Evolutionary conservation across 352 stramenopile species (phyloP), one percentile per base, ranked within the genome.

Genomic region (Pythium plurisporium): DNA sequence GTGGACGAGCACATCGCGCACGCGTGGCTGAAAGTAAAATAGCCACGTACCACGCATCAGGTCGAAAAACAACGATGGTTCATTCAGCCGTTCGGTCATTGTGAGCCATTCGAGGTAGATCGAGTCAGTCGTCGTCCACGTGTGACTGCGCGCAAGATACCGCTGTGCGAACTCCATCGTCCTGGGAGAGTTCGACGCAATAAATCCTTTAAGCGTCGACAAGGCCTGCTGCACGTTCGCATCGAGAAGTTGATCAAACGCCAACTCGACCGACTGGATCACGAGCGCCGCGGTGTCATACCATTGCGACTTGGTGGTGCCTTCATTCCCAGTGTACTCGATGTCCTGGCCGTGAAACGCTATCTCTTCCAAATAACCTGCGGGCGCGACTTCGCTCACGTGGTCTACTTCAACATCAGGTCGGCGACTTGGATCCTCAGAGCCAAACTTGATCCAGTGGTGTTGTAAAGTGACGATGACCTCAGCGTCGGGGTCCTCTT

Each of bases 361-460:
- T 17, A 54, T 48, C 3, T 41, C 22, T 41, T 65, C 57, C 12
- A 59, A 42, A 17, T 23, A 65, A 5, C 55, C 55, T 12, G 44
- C 38, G 1, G 55, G 45, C 23, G 45, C 55, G 31, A 57, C 25
- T 46, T 64, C 37, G 3, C 31, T 14, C 6, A 15, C 17, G 19
- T 43, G 34, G 37, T 51, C 30, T 5, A 38, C 53, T 15, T 51
- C 31, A 17, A 53, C 43, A 10, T 46, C 31, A 7, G 30, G 30
- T 17, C 41, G 45, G 7, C 19, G 36, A 14, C 2, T 40, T 38
- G 23, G n/a, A 2, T 19, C 15, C 5, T 31, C 26, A 1, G 33
- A 29, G 17, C 57, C 57, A 26, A 53, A 57, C 44, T 53, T 60
- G 33, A 66, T 22, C 59, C 50, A 66, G 27, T 38, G 43, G 7